Evolutionary conservation across 139 green algal genomes (phyloP).

Genomic region (Chlamydomonas sp.): DNA sequence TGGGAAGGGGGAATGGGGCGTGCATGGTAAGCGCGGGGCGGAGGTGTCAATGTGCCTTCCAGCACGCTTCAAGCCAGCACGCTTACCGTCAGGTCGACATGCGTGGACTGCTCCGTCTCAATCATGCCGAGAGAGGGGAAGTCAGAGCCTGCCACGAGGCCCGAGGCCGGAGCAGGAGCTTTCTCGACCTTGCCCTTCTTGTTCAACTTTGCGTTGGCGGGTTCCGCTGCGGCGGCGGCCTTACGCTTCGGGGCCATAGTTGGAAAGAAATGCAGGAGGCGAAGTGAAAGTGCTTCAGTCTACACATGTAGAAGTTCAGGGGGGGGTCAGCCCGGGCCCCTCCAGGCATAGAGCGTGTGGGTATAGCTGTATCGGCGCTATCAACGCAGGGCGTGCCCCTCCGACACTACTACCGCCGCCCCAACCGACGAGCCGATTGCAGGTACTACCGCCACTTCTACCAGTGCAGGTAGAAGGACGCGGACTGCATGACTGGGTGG

Average conservation of each 20-base stretch:
- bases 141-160: neutral
- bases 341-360: too few relatives aligned
- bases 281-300: too few relatives aligned
- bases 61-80: neutral
- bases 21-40: neutral
- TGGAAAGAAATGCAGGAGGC: too few relatives aligned
- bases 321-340: too few relatives aligned
- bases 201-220: neutral
- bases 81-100: constrained; percentile 9
- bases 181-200: constrained; percentile 9
- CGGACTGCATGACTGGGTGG: constrained; percentile 88
- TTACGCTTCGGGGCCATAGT: constrained; percentile 12
- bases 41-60: neutral
- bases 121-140: neutral
- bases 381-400: too few relatives aligned
- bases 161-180: too few relatives aligned
- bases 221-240: neutral
- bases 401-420: too few relatives aligned
- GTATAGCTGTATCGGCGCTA: too few relatives aligned
- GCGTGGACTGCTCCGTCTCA: constrained; percentile 6
- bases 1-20: neutral
- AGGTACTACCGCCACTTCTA: too few relatives aligned
- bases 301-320: too few relatives aligned
- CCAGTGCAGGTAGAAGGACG: constrained; percentile 76
- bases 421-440: too few relatives aligned